A percentile compares a stretch with the other conserved stretches of the same genome.
These are phyloP conservation scores for Ophidiomyces ophidiicola DNA, from an alignment of 2,329 filamentous ascomycete genomes.

Conservation along the genomic window DNA sequence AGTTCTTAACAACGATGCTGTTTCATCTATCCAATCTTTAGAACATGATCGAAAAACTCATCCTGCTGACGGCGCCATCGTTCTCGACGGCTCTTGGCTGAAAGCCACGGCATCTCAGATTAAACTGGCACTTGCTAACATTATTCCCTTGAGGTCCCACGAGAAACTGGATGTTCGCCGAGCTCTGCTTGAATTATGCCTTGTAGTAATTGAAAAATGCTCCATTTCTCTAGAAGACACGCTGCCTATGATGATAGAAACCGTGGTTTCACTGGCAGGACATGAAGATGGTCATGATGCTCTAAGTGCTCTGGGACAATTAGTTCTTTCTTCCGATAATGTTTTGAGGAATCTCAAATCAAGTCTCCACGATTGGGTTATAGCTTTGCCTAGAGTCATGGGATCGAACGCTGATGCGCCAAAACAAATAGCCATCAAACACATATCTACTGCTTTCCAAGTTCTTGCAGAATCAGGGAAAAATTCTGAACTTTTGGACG, in stretches of 20 bases:
- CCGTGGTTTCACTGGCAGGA: constrained; percentile 56
- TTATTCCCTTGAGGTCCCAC: constrained; percentile 63
- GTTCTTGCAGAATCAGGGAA: constrained; percentile 52
- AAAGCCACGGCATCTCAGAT: constrained; percentile 69
- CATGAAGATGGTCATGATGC: constrained; percentile 34
- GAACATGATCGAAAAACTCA: constrained; percentile 16
- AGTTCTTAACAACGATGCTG: constrained; percentile 37
- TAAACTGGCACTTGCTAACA: constrained; percentile 64
- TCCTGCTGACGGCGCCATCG: constrained; percentile 27
- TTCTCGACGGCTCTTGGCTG: constrained; percentile 53
- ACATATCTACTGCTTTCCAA: constrained; percentile 61
- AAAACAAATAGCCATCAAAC: constrained; percentile 59
- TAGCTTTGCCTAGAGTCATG: constrained; percentile 68
- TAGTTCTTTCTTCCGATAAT: constrained; percentile 51
- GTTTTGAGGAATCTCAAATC: constrained; percentile 53
- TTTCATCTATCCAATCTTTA: constrained; percentile 14
- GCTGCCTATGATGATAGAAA: constrained; percentile 63
- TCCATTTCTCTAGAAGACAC: constrained; percentile 59
- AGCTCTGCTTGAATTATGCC: constrained; percentile 58
- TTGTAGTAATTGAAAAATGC: constrained; percentile 67
- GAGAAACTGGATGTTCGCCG: constrained; percentile 55
- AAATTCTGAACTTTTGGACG: constrained; percentile 54
- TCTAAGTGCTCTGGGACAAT: constrained; percentile 41
- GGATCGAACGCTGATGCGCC: constrained; percentile 68
- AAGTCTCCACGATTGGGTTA: constrained; percentile 68